Percentiles rank a stretch among this genome's conserved stretches.
These are phyloP conservation scores for Sonneratia alba DNA, from an alignment of 345 rosid species.

Conservation along the genomic window DNA sequence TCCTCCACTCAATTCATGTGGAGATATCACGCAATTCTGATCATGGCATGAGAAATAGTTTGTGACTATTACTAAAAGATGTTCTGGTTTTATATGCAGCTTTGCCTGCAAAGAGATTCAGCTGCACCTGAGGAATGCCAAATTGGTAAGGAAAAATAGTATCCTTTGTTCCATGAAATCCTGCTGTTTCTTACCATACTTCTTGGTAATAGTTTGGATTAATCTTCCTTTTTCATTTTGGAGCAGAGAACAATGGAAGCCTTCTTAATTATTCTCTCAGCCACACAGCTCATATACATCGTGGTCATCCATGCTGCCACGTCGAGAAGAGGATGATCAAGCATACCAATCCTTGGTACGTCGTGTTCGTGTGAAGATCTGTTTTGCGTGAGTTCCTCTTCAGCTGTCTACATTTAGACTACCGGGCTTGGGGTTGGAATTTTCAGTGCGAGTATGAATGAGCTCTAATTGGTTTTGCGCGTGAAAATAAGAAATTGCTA, in stretches of 20 bases:
- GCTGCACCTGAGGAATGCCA: slow-evolving; percentile 57
- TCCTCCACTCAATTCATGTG: neutral
- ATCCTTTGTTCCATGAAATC: too few species aligned
- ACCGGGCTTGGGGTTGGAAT: neutral
- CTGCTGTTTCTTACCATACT: neutral
- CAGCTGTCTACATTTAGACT: too few species aligned
- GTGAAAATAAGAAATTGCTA: neutral
- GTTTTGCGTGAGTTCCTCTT: neutral
- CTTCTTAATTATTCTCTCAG: slow-evolving; percentile 70
- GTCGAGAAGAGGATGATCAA: slow-evolving; percentile 8
- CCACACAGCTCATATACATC: slow-evolving; percentile 67
- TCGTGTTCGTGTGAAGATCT: neutral
- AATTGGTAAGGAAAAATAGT: slow-evolving; percentile 40
- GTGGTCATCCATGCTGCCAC: slow-evolving; percentile 51
- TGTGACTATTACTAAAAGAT: slow-evolving; percentile 1
- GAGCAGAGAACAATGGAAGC: slow-evolving; percentile 98
- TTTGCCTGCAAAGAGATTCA: slow-evolving; percentile 87
- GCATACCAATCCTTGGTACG: neutral
- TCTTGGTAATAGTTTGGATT: neutral
- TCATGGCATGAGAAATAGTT: neutral
- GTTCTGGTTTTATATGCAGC: slow-evolving; percentile 25
- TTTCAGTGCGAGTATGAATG: neutral
- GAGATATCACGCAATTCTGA: neutral
- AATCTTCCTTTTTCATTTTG: too few species aligned
- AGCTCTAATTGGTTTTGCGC: neutral